Percentiles rank a stretch among this genome's conserved stretches.
Evolutionary conservation across 306 rosid genomes (phyloP).

Genomic region (Vigna mungo): DNA sequence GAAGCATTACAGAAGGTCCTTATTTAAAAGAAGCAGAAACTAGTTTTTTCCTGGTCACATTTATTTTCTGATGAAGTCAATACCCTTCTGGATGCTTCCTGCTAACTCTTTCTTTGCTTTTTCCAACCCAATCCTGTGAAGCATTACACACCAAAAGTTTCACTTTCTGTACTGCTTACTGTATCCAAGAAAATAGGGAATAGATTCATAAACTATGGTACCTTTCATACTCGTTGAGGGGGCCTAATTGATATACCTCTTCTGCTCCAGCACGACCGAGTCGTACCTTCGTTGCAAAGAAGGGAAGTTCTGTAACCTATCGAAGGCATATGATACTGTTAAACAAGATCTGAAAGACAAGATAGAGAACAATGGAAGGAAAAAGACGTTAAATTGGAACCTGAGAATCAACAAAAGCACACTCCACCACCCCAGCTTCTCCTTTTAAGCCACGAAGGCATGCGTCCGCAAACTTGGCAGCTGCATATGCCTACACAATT

Average conservation of each 20-base stretch:
- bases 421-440: slow-evolving; percentile 78
- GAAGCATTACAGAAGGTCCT: slow-evolving; percentile 36
- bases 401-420: slow-evolving; percentile 84
- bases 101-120: slow-evolving; percentile 72
- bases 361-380: neutral
- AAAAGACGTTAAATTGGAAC: slow-evolving; percentile 43
- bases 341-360: slow-evolving; percentile 12
- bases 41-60: slow-evolving; percentile 11
- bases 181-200: slow-evolving; percentile 28
- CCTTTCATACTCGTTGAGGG: slow-evolving; percentile 91
- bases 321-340: slow-evolving; percentile 6
- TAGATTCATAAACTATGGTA: slow-evolving; percentile 33
- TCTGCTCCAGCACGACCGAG: slow-evolving; percentile 86
- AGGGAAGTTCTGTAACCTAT: slow-evolving; percentile 95
- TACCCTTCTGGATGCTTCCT: slow-evolving; percentile 72
- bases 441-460: slow-evolving; percentile 91
- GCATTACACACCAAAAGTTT: slow-evolving; percentile 18
- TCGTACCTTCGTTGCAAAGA: slow-evolving; percentile 85
- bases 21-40: slow-evolving; percentile 30
- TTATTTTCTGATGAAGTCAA: slow-evolving; percentile 62
- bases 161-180: neutral
- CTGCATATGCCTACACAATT: slow-evolving; percentile 85
- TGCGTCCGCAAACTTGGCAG: slow-evolving; percentile 81
- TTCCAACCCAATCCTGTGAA: slow-evolving; percentile 69
- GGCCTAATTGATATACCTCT: slow-evolving; percentile 79